phyloP scores from a whole-genome alignment of 2,329 filamentous ascomycete species.

The Colletotrichum coccodes region DNA sequence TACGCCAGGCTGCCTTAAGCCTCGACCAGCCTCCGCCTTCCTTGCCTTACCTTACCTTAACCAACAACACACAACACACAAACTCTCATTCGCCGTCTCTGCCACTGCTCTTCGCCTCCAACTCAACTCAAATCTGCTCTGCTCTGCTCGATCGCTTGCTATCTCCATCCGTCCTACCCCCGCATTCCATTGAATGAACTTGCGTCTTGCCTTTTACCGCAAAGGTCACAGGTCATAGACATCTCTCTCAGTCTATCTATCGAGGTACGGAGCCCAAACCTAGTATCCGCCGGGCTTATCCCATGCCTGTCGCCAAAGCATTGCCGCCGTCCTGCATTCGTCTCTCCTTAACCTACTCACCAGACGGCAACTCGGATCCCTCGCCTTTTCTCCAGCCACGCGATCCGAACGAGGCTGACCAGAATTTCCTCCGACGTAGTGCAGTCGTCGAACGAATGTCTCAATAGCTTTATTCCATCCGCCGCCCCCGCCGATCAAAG shows the following conservation, averaged over 20 bases:
- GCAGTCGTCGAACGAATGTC: conserved; percentile 17
- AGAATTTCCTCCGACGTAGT: conserved; percentile 4
- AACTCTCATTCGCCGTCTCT: conserved; percentile 2
- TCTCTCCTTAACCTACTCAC: conserved; percentile 10
- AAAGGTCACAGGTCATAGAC: neutral
- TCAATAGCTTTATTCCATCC: conserved; percentile 23
- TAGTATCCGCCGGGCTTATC: conserved; percentile 14
- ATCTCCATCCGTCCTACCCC: conserved; percentile 13
- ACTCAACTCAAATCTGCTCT: neutral
- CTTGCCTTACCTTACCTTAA: conserved; percentile 2
- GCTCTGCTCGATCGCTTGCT: neutral
- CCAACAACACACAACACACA: conserved; percentile 4
- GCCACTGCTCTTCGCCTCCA: conserved; percentile 3
- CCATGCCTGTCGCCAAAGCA: conserved; percentile 27
- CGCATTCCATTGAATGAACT: conserved; percentile 18
- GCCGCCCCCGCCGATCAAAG: conserved; percentile 1
- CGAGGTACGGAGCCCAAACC: conserved; percentile 22
- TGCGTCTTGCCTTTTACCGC: neutral
- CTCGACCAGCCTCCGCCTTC: conserved; percentile 12
- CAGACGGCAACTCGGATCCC: conserved; percentile 15
- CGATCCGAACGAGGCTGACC: conserved; percentile 28
- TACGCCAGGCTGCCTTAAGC: neutral
- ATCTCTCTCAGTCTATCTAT: neutral
- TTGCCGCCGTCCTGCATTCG: conserved; percentile 21
- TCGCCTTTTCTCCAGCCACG: conserved; percentile 25